Conservation (phyloP, 2,329 filamentous ascomycete genomes). For the Cordyceps cateniannulata region DNA sequence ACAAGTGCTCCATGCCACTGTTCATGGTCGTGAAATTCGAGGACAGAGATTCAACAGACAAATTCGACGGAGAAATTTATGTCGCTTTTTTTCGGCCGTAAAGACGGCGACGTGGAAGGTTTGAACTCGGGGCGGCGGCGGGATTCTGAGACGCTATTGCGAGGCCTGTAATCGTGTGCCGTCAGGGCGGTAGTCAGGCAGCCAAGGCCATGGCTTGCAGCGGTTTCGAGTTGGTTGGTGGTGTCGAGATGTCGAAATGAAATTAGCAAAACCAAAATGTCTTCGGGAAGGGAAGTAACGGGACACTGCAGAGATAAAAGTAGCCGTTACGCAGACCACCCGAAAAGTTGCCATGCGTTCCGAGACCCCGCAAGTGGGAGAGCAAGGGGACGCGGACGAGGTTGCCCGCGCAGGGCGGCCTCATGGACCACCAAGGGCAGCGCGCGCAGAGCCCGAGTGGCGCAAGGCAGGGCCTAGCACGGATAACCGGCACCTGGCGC, state of each 20-base stretch:
- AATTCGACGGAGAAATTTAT: background rate
- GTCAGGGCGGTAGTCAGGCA: slow-evolving; percentile 11
- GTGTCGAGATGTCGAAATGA: background rate
- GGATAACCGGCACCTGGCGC: slow-evolving; percentile 13
- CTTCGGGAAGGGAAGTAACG: background rate
- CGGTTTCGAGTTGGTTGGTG: background rate
- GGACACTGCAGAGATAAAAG: background rate
- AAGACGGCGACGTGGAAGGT: slow-evolving; percentile 10
- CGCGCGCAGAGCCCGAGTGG: slow-evolving; percentile 7
- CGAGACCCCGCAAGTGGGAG: slow-evolving; percentile 10
- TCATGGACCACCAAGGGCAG: background rate
- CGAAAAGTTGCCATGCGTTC: slow-evolving; percentile 6
- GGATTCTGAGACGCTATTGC: slow-evolving; percentile 9
- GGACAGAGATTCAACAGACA: background rate
- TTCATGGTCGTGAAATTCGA: background rate
- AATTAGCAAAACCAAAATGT: background rate
- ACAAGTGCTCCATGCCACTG: slow-evolving; percentile 22
- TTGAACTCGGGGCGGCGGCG: slow-evolving; percentile 7
- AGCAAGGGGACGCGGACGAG: background rate
- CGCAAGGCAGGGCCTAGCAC: slow-evolving; percentile 6
- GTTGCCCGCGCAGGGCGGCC: background rate
- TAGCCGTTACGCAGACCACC: background rate
- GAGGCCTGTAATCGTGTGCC: slow-evolving; percentile 9
- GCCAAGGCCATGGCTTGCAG: slow-evolving; percentile 1
- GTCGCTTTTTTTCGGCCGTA: background rate